Conservation (phyloP, 768 basidiomycete genomes). For the Artomyces pyxidatus region DNA sequence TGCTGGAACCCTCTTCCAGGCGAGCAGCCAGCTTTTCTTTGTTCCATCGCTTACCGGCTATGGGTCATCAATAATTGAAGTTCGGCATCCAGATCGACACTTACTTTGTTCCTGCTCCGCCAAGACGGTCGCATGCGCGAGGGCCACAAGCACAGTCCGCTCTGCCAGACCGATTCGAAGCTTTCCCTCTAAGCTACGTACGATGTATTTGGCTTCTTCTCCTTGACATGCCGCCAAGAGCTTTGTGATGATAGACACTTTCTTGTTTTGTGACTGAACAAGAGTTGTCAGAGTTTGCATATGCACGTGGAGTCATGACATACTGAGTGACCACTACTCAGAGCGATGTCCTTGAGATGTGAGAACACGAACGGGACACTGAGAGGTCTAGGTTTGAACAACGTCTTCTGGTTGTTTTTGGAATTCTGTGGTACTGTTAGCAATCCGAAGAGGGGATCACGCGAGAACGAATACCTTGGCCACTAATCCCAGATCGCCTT, state of each 20-base stretch:
- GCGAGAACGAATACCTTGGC: constrained; percentile 62
- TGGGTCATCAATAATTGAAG: background rate
- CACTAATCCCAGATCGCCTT: constrained; percentile 92
- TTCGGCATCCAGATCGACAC: background rate
- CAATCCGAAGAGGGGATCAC: background rate
- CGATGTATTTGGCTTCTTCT: constrained; percentile 92
- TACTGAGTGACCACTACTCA: constrained; percentile 77
- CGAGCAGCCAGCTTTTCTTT: constrained; percentile 62
- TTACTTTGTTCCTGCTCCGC: constrained; percentile 64
- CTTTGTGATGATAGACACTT: constrained; percentile 91
- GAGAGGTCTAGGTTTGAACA: constrained; percentile 90
- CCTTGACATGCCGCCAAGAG: constrained; percentile 88
- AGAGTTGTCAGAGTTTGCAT: background rate
- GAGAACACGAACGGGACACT: constrained; percentile 86
- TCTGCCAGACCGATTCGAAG: constrained; percentile 96
- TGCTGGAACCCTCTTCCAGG: constrained; percentile 68
- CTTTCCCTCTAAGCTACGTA: constrained; percentile 93
- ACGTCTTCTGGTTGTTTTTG: constrained; percentile 84
- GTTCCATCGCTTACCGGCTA: constrained; percentile 68
- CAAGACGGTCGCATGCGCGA: constrained; percentile 85
- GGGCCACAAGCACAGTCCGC: constrained; percentile 87
- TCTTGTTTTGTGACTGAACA: constrained; percentile 83
- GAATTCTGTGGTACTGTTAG: constrained; percentile 54
- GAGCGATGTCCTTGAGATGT: constrained; percentile 85
- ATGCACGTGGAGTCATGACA: constrained; percentile 17